A percentile compares a stretch with the other conserved stretches of the same genome.
Conservation (phyloP, 495 filamentous ascomycete genomes). For the Chaetomium fimeti region DNA sequence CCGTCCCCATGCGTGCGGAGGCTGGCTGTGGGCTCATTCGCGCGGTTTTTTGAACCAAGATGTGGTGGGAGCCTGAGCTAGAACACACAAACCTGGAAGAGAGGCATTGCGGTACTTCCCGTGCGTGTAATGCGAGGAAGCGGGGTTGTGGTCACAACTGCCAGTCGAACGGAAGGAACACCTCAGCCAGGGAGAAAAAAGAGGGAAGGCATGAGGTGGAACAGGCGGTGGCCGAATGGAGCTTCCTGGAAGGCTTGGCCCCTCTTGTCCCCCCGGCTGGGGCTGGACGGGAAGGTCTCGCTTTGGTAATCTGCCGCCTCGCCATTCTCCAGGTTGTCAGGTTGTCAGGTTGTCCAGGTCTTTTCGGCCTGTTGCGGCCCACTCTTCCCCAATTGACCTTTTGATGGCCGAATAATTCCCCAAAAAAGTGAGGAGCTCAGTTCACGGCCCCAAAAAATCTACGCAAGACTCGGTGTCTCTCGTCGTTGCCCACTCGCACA, state of each 20-base stretch:
- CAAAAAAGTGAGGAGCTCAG: conserved; percentile 13
- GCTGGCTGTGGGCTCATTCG: conserved; percentile 6
- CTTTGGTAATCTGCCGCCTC: conserved; percentile 21
- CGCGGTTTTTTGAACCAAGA: conserved; percentile 1
- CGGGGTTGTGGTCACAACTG: no score
- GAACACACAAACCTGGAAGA: not conserved
- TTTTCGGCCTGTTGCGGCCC: conserved; percentile 4
- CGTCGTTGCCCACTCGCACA: conserved; percentile 11
- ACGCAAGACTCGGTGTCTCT: conserved; percentile 1
- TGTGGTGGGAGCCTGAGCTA: not conserved
- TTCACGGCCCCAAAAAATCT: conserved; percentile 21
- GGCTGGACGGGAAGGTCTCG: conserved; percentile 10
- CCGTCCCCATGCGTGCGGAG: conserved; percentile 18
- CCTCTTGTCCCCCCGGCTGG: not conserved
- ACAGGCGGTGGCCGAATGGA: conserved; percentile 2
- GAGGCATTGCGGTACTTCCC: not conserved
- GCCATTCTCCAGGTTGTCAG: not conserved
- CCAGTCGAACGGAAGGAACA: not conserved
- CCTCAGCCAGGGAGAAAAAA: not conserved
- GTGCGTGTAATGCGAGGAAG: not conserved
- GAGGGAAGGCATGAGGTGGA: not conserved
- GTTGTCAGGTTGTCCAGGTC: not conserved
- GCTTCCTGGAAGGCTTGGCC: conserved; percentile 14
- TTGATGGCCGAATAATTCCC: conserved; percentile 19
- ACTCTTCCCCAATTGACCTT: conserved; percentile 26